These are phyloP conservation scores for Cyclotella baltica DNA, from an alignment of 108 stramenopile species.

Conservation along the genomic window DNA sequence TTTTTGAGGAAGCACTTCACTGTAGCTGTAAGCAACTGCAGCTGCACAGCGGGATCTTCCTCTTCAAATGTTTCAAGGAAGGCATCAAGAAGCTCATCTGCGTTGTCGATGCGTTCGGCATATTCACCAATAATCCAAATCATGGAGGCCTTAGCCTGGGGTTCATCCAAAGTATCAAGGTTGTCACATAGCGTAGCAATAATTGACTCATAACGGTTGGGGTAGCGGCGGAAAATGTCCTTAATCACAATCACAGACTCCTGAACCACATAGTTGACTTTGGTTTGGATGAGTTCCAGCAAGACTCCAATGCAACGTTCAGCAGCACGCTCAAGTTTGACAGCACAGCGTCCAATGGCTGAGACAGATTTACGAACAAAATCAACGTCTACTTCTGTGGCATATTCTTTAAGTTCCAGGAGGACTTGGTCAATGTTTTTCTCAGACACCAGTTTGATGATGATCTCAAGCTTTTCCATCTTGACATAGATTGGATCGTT, in stretches of 20 bases:
- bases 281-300: conserved; percentile 98
- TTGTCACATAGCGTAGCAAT: conserved; percentile 99
- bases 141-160: conserved; percentile 98
- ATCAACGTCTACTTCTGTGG: conserved; percentile 99
- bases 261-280: conserved; percentile 99
- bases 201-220: conserved; percentile 98
- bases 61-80: conserved; percentile 98
- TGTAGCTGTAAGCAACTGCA: conserved; percentile 97
- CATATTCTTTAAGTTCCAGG: conserved; percentile 98
- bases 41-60: conserved; percentile 95
- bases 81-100: conserved; percentile 97
- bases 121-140: conserved; percentile 99
- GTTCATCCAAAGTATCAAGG: conserved; percentile 98
- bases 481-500: conserved; percentile 99
- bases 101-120: conserved; percentile 99
- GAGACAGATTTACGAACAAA: conserved; percentile 98
- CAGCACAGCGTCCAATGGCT: conserved; percentile 98
- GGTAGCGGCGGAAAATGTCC: conserved; percentile 99
- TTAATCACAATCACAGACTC: conserved; percentile 99
- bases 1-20: conserved; percentile 99
- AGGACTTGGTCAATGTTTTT: conserved; percentile 98
- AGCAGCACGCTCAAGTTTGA: conserved; percentile 98
- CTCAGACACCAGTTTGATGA: conserved; percentile 97
- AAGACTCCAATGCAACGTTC: conserved; percentile 98
- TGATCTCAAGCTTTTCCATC: conserved; percentile 99